Conservation (phyloP, 768 basidiomycete genomes). For the Mycena belliarum region DNA sequence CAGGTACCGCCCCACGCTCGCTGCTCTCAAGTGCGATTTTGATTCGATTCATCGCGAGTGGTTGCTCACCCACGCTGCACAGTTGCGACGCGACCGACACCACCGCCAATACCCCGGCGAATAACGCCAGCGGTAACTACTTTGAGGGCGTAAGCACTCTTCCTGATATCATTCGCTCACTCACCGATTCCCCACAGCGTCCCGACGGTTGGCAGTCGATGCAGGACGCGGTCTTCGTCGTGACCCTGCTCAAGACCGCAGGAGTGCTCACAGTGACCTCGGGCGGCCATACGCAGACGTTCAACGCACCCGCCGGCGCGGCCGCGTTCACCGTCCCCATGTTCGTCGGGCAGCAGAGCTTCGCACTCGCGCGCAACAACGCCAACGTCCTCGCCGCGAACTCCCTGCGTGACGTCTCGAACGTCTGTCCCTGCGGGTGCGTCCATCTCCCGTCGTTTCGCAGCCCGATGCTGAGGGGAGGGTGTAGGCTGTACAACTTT, state of each 20-base stretch:
- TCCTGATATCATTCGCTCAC: too few species aligned
- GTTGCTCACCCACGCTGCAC: not conserved
- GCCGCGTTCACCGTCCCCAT: conserved; percentile 17
- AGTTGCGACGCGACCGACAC: conserved; percentile 23
- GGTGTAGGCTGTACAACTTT: conserved; percentile 16
- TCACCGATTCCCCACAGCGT: not conserved
- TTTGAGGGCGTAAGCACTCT: conserved; percentile 5
- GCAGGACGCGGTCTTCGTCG: conserved; percentile 17
- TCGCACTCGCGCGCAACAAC: conserved; percentile 15
- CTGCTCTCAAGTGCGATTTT: conserved; percentile 9
- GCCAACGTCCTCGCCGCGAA: conserved; percentile 16
- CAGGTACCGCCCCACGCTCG: conserved; percentile 19
- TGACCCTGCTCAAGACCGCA: conserved; percentile 10
- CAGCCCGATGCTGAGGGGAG: too few species aligned
- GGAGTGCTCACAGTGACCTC: conserved; percentile 16
- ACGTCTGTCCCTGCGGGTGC: conserved; percentile 20
- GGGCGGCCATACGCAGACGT: conserved; percentile 4
- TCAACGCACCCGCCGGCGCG: conserved; percentile 17
- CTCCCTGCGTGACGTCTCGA: conserved; percentile 12
- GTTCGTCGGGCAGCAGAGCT: conserved; percentile 20
- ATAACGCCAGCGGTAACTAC: conserved; percentile 21
- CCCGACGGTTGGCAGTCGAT: conserved; percentile 17
- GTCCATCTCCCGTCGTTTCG: too few species aligned
- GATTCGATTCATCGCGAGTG: not conserved
- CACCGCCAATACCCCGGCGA: conserved; percentile 16